Evolutionary conservation across 352 stramenopile species (phyloP).

Genomic region (Hyaloperonospora brassicae): DNA sequence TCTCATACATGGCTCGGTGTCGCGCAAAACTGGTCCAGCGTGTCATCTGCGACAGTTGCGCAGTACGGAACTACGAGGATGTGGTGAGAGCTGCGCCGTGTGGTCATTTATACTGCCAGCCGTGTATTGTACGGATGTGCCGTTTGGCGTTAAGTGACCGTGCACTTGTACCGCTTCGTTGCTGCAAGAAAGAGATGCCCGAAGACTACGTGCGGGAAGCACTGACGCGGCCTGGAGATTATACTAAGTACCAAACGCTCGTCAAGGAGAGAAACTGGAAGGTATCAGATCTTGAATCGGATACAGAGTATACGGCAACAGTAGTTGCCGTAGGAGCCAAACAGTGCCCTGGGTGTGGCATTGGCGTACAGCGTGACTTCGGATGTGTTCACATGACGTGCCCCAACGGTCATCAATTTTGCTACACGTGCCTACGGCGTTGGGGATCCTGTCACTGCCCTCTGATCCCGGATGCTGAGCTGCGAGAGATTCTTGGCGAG

Average conservation of each 20-base stretch:
- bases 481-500: constrained; percentile 46
- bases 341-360: constrained; percentile 65
- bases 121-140: constrained; percentile 54
- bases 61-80: constrained; percentile 10
- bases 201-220: constrained; percentile 49
- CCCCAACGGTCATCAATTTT: constrained; percentile 67
- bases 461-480: constrained; percentile 49
- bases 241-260: constrained; percentile 38
- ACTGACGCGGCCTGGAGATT: constrained; percentile 24
- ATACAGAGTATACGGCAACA: constrained; percentile 47
- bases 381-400: constrained; percentile 78
- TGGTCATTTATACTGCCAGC: constrained; percentile 50
- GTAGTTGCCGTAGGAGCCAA: constrained; percentile 45
- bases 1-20: constrained; percentile 19
- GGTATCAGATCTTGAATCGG: constrained; percentile 45
- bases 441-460: constrained; percentile 53
- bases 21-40: constrained; percentile 2
- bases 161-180: constrained; percentile 52
- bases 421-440: constrained; percentile 48
- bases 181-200: constrained; percentile 61
- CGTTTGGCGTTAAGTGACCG: constrained; percentile 50
- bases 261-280: constrained; percentile 51
- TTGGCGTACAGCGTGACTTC: constrained; percentile 61
- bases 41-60: constrained; percentile 39
- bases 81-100: constrained; percentile 37